Base-by-base conservation (phyloP, 108 stramenopile genomes). In the Cylindrotheca fusiformis region DNA sequence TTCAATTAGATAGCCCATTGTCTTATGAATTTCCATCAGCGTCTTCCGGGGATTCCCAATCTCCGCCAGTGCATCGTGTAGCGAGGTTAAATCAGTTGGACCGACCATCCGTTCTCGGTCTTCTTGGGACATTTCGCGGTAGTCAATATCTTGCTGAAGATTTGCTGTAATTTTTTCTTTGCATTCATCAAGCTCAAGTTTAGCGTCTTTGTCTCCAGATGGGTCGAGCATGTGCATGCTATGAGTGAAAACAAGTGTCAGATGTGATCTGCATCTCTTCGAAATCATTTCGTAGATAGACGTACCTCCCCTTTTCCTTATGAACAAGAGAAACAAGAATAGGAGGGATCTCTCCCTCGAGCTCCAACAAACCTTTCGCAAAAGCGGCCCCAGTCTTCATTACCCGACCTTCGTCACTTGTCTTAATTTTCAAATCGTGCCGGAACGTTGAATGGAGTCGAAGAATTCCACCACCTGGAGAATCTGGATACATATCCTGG, bases 371-470 rank as follows among this genome's bases (percentile, higher is more conserved):
- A 18, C 97, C 97, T 75, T 98, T 85, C 32, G 97, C 84, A 74
- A 95, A 96, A 12, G 94, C 95, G 25, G 99, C 97, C 0, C 97
- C 99, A 49, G 99, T 99, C 62, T 98, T 98, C 96, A 98, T 98
- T 0, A 99, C 99, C 2, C 99, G 64, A 0, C 99, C 99, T 78
- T 99, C 99, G 65, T 98, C 96, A 18, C 87, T 88, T 0, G 97
- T 96, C 55, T 95, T 96, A 57, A 99, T 98, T 67, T 99, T 99
- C 32, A 98, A 63, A 69, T 99, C 99, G 84, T 99, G 99, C 5
- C 99, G 86, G 71, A 97, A 98, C 1, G 99, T 98, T 27, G 97
- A 93, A 74, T 99, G 99, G 23, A 99, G 80, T 21, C 99, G 86
- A 29, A 99, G 87, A 51, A 98, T 88, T 8, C 97, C 97, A 21